These are phyloP conservation scores for Hanseniaspora hatyaiensis DNA, from an alignment of 805 yeast genomes.

Conservation along the genomic window DNA sequence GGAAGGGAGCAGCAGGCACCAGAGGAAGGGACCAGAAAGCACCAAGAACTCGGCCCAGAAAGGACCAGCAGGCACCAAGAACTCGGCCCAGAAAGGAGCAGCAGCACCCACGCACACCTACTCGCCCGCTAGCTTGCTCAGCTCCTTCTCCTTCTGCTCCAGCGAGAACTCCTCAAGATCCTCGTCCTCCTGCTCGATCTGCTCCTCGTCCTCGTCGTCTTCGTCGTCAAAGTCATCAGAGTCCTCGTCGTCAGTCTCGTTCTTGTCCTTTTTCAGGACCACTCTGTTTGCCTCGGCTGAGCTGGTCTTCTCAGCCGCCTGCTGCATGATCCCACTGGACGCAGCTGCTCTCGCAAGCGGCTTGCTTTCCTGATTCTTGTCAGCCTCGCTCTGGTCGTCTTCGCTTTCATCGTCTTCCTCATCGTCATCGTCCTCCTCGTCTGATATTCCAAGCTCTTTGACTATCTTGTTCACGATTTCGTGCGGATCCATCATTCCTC, in stretches of 20 bases:
- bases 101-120: no score
- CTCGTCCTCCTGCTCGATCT: conserved; percentile 13
- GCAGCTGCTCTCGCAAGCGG: conserved; percentile 33
- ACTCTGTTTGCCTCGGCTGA: conserved; percentile 39
- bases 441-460: conserved; percentile 53
- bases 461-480: conserved; percentile 82
- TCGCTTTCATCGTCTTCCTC: conserved; percentile 32
- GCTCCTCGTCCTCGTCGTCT: conserved; percentile 16
- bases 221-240: conserved; percentile 18
- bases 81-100: no score
- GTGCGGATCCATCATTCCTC: conserved; percentile 97
- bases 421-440: conserved; percentile 42
- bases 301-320: no score
- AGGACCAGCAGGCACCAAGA: no score
- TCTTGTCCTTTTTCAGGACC: conserved; percentile 33
- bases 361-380: conserved; percentile 37
- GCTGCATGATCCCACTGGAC: no score
- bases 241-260: conserved; percentile 21
- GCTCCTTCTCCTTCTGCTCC: conserved; percentile 19
- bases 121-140: neutral
- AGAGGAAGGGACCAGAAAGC: no score
- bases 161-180: conserved; percentile 22
- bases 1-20: no score
- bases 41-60: no score
- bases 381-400: conserved; percentile 32